Percentiles rank a stretch among this genome's conserved stretches.
These are phyloP conservation scores for Isabelozyma pseudorhagii DNA, from an alignment of 805 yeast species.

Conservation along the genomic window DNA sequence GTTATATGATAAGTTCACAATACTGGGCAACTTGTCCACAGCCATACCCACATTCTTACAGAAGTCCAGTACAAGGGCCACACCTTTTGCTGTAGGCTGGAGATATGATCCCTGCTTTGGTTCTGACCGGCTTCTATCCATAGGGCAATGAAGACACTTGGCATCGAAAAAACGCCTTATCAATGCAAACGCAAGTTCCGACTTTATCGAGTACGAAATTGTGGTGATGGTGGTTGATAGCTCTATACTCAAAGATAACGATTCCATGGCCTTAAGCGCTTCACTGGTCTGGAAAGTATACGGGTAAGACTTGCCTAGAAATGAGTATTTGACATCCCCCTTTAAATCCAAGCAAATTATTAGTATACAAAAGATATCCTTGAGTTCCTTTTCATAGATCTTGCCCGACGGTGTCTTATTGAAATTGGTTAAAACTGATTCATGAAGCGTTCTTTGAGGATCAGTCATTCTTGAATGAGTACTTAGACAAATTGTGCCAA, in stretches of 20 bases:
- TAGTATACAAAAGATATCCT: slow-evolving; percentile 55
- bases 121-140: slow-evolving; percentile 59
- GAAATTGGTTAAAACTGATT: slow-evolving; percentile 42
- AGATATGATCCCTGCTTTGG: slow-evolving; percentile 43
- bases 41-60: slow-evolving; percentile 55
- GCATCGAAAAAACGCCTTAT: slow-evolving; percentile 55
- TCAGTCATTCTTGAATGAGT: background rate
- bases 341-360: slow-evolving; percentile 34
- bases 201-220: slow-evolving; percentile 52
- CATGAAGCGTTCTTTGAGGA: slow-evolving; percentile 29
- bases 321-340: slow-evolving; percentile 7
- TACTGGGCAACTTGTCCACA: slow-evolving; percentile 33
- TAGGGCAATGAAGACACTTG: slow-evolving; percentile 69
- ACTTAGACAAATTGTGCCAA: background rate
- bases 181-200: slow-evolving; percentile 46
- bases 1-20: slow-evolving; percentile 59
- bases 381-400: slow-evolving; percentile 54
- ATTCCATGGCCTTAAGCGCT: slow-evolving; percentile 52
- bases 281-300: slow-evolving; percentile 50
- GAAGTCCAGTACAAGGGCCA: slow-evolving; percentile 62
- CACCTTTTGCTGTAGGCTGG: slow-evolving; percentile 93
- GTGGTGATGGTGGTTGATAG: slow-evolving; percentile 49
- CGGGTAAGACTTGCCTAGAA: slow-evolving; percentile 36
- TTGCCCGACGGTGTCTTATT: slow-evolving; percentile 52
- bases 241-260: slow-evolving; percentile 47